These are phyloP conservation scores for Pistacia atlantica DNA, from an alignment of 345 rosid species.

Conservation along the genomic window DNA sequence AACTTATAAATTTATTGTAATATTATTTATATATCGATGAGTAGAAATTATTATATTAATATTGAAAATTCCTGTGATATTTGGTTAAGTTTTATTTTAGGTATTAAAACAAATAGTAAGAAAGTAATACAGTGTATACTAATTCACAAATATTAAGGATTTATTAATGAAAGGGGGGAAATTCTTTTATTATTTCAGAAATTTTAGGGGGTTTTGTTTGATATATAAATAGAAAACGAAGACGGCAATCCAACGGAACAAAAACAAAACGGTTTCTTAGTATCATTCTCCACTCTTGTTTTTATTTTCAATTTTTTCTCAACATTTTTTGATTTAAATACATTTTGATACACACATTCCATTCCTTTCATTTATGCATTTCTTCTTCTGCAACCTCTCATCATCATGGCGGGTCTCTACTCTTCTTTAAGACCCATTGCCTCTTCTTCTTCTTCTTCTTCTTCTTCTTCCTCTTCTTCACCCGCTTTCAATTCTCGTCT, in stretches of 20 bases:
- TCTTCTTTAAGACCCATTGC: slow-evolving; percentile 28
- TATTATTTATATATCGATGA: too few relatives aligned
- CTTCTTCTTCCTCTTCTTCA: slow-evolving; percentile 10
- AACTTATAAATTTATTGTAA: too few relatives aligned
- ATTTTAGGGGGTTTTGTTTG: neutral
- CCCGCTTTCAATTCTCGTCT: slow-evolving; percentile 34
- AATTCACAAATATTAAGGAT: too few relatives aligned
- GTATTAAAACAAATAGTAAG: too few relatives aligned
- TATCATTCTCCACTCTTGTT: neutral
- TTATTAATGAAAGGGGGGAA: too few relatives aligned
- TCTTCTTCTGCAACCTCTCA: slow-evolving; percentile 25
- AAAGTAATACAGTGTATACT: too few relatives aligned
- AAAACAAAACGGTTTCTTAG: slow-evolving; percentile 31
- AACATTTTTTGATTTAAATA: neutral
- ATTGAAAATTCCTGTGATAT: too few relatives aligned
- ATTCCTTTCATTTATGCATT: neutral
- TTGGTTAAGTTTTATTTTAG: too few relatives aligned
- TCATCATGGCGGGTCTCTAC: slow-evolving; percentile 44
- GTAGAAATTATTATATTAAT: too few relatives aligned
- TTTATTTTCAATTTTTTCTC: neutral
- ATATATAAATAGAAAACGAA: neutral
- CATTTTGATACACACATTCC: neutral
- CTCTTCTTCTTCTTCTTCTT: slow-evolving; percentile 28
- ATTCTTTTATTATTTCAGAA: too few relatives aligned
- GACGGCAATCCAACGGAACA: neutral